These are phyloP conservation scores for Teratosphaeria destructans DNA, from an alignment of 2,329 filamentous ascomycete genomes.

Conservation along the genomic window DNA sequence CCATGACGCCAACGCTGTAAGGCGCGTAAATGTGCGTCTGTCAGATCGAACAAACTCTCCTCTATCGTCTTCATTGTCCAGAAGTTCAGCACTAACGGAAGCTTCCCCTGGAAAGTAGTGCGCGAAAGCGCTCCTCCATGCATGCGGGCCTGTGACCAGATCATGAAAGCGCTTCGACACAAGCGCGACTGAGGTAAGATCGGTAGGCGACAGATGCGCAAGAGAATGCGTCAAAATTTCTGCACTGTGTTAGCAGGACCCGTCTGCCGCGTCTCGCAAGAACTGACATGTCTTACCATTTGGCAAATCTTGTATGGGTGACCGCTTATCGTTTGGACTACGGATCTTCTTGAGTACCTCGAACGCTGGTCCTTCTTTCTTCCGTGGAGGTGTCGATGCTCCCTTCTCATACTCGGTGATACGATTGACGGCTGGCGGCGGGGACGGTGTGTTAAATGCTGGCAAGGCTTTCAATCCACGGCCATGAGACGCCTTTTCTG, in stretches of 20 bases:
- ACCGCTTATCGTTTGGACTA: slow-evolving; percentile 34
- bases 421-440: slow-evolving; percentile 36
- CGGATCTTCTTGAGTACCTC: slow-evolving; percentile 41
- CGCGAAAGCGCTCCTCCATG: slow-evolving; percentile 86
- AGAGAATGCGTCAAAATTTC: slow-evolving; percentile 87
- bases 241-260: slow-evolving; percentile 30
- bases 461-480: slow-evolving; percentile 19
- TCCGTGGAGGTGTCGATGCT: slow-evolving; percentile 27
- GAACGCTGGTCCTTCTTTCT: slow-evolving; percentile 38
- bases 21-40: slow-evolving; percentile 66
- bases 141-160: slow-evolving; percentile 81
- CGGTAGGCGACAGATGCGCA: slow-evolving; percentile 78
- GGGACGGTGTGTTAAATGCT: slow-evolving; percentile 10
- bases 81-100: slow-evolving; percentile 32
- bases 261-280: not conserved
- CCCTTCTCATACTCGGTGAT: slow-evolving; percentile 47
- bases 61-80: slow-evolving; percentile 37
- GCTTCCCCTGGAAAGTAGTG: slow-evolving; percentile 78
- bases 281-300: slow-evolving; percentile 56
- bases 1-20: slow-evolving; percentile 84
- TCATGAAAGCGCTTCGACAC: slow-evolving; percentile 81
- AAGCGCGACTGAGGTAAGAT: slow-evolving; percentile 69
- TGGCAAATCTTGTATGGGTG: slow-evolving; percentile 54
- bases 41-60: slow-evolving; percentile 55
- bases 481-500: slow-evolving; percentile 2